Conservation (phyloP, 148 eudicot species). For the Amaranthus hypochondriacus region DNA sequence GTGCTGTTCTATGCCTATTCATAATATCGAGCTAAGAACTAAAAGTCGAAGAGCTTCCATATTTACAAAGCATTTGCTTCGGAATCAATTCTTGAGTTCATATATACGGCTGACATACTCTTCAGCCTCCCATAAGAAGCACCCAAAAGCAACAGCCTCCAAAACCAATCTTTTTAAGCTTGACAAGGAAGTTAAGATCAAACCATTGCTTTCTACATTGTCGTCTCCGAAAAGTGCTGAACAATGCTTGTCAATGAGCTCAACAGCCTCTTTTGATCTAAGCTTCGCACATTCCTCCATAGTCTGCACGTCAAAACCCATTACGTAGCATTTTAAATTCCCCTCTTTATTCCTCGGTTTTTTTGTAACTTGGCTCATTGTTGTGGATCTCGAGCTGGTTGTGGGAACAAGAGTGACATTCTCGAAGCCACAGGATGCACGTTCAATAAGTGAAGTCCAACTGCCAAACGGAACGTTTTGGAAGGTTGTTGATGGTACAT, state of each 20-base stretch:
- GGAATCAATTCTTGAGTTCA: conserved; percentile 44
- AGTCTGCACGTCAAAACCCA: conserved; percentile 46
- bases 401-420: conserved; percentile 30
- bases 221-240: conserved; percentile 55
- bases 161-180: conserved; percentile 73
- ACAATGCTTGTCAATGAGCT: conserved; percentile 57
- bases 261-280: conserved; percentile 49
- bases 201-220: conserved; percentile 29
- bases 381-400: conserved; percentile 22
- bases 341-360: conserved; percentile 27
- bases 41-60: conserved; percentile 2
- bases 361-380: conserved; percentile 32
- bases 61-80: conserved; percentile 4
- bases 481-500: conserved; percentile 22
- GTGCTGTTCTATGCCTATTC: background rate
- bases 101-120: conserved; percentile 44
- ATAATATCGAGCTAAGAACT: conserved; percentile 3
- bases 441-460: conserved; percentile 30
- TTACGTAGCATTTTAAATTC: conserved; percentile 49
- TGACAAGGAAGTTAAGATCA: conserved; percentile 60
- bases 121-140: conserved; percentile 87
- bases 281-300: conserved; percentile 52
- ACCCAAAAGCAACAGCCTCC: conserved; percentile 87
- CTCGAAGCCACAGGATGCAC: conserved; percentile 24
- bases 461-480: conserved; percentile 22